Evolutionary conservation across 192 early-diverging fungal genomes (phyloP).

Genomic region (Helicostylum pulchrum): DNA sequence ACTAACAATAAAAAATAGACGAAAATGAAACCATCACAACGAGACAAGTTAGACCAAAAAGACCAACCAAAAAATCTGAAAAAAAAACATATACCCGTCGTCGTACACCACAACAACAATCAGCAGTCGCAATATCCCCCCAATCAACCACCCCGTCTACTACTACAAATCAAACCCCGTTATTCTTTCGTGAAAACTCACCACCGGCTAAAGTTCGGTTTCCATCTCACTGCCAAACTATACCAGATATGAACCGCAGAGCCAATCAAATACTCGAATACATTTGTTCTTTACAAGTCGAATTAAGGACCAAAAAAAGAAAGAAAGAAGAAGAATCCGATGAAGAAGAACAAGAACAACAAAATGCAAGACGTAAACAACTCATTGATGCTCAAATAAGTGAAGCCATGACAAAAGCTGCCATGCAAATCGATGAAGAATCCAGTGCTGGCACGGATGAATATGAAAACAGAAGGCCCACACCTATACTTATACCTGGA

Average conservation of each 20-base stretch:
- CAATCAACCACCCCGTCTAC: conserved; percentile 6
- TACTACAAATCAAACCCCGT: conserved; percentile 9
- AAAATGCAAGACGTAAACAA: background rate
- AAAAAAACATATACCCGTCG: background rate
- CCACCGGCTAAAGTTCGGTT: conserved; percentile 48
- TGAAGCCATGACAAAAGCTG: conserved; percentile 1
- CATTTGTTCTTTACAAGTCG: conserved; percentile 48
- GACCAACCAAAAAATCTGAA: background rate
- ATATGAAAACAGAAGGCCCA: conserved; percentile 6
- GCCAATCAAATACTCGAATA: conserved; percentile 65
- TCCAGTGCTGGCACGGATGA: conserved; percentile 7
- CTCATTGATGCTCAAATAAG: background rate
- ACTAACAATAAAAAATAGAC: too few relatives aligned
- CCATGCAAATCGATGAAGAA: conserved; percentile 2
- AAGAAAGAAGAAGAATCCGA: background rate
- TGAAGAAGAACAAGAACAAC: background rate
- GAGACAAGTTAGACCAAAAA: conserved; percentile 5
- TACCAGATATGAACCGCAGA: conserved; percentile 67
- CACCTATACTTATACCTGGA: conserved; percentile 12
- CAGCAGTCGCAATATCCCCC: background rate
- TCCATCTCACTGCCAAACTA: conserved; percentile 47
- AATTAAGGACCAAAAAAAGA: conserved; percentile 29
- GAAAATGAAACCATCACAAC: background rate
- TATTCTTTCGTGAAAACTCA: conserved; percentile 9
- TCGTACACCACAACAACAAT: too few relatives aligned